Conservation (phyloP, 2,329 filamentous ascomycete genomes). For the Colletotrichum sp. region DNA sequence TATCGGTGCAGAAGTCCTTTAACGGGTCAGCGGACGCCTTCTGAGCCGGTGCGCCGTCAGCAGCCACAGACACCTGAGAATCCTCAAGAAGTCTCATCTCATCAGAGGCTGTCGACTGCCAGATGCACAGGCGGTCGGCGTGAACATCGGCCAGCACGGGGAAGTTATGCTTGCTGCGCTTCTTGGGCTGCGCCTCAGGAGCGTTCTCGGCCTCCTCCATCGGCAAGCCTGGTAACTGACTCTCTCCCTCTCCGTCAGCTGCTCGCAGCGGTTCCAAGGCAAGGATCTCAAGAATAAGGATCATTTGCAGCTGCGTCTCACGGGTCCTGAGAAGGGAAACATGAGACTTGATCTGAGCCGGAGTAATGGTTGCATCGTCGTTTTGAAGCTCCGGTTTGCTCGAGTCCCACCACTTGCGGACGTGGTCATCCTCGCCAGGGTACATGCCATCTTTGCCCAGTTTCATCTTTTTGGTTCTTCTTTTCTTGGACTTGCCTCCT, state of each 20-base stretch:
- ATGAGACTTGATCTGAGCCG: slow-evolving; percentile 64
- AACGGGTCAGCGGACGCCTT: slow-evolving; percentile 64
- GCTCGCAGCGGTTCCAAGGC: slow-evolving; percentile 65
- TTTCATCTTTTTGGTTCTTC: slow-evolving; percentile 68
- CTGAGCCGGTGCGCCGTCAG: slow-evolving; percentile 41
- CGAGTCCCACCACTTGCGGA: slow-evolving; percentile 74
- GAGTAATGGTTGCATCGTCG: slow-evolving; percentile 49
- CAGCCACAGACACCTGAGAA: slow-evolving; percentile 42
- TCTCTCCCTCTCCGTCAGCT: slow-evolving; percentile 44
- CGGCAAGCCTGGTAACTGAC: slow-evolving; percentile 50
- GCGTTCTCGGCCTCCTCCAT: slow-evolving; percentile 37
- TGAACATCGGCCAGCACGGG: slow-evolving; percentile 72
- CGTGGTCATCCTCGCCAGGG: slow-evolving; percentile 65
- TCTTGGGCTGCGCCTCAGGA: slow-evolving; percentile 49
- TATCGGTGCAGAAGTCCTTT: slow-evolving; percentile 79
- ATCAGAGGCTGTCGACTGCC: slow-evolving; percentile 76
- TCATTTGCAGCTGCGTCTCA: slow-evolving; percentile 82
- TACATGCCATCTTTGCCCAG: slow-evolving; percentile 73
- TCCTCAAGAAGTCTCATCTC: slow-evolving; percentile 57
- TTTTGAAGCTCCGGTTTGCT: slow-evolving; percentile 55
- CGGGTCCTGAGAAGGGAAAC: slow-evolving; percentile 72
- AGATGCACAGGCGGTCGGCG: slow-evolving; percentile 80
- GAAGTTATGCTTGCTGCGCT: slow-evolving; percentile 67
- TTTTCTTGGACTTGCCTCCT: slow-evolving; percentile 45
- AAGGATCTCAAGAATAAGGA: slow-evolving; percentile 77